Base-by-base conservation (phyloP, 2,329 filamentous ascomycete genomes). In the Colletotrichum chlorophyti region DNA sequence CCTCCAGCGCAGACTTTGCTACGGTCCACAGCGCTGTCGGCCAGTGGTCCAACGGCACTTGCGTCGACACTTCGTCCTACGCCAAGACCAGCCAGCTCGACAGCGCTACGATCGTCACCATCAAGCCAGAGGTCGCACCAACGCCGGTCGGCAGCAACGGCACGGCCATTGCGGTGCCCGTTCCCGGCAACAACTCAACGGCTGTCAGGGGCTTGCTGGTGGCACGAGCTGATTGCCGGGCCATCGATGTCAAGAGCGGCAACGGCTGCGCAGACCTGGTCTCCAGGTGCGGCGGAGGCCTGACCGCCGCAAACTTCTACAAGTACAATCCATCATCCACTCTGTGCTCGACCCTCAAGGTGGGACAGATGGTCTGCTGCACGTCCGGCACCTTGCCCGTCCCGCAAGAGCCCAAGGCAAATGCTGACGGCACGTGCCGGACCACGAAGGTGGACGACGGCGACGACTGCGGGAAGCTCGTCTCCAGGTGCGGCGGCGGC, bases 261-360 rank as follows among this genome's bases (percentile, higher is more conserved):
- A 74, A 79, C 47, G 63, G 66, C 38, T 80, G 78, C 38, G 66
- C 55, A 0, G 58, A 69, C 0, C 64, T 81, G 0, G 76, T 75
- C 0, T 47, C 62, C 5, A 65, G 66, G 32, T 81, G 78, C 50
- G 71, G 74, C 5, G 81, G 78, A 50, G 71, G 74, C 5, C 75
- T 81, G 12, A 71, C 72, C 0, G 59, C 62, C 2, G 45, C 63
- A 10, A 67, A 79, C 38, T 74, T 80, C 41, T 69, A 63, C 23
- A 71, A 73, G 51, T 77, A 72, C 63, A 80, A 81, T 62, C 58
- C 57, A 2, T 45, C 42, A 1, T 23, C 64, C 17, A 69, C 66
- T 57, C 27, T 70, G 1, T 74, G 68, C 32, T 48, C 43, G 7
- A 65, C 61, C 1, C 63, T 77, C 7, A 41, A 34, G 11, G 40